A percentile compares a stretch with the other conserved stretches of the same genome.
Conservation (phyloP, 441 rosid genomes). For the Lagerstroemia fauriei region DNA sequence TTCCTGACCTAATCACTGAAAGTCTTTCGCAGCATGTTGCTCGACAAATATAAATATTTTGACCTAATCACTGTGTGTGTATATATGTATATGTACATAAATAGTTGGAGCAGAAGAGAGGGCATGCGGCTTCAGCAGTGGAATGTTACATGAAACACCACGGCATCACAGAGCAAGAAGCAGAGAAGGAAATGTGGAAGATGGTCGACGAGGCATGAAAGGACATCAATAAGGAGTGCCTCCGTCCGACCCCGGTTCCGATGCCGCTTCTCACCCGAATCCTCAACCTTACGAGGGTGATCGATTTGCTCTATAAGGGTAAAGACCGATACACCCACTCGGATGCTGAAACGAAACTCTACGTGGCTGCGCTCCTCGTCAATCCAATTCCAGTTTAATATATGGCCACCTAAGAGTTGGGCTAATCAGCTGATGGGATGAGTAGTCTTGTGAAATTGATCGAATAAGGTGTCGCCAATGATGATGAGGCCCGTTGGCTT, state of each 20-base stretch:
- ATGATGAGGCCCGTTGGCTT: no score
- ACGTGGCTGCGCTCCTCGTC: conserved; percentile 13
- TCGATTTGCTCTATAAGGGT: conserved; percentile 24
- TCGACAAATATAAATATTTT: no score
- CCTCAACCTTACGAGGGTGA: conserved; percentile 24
- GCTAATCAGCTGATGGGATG: conserved; percentile 18
- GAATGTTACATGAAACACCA: conserved; percentile 9
- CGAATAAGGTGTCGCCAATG: background rate
- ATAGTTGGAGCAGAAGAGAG: conserved; percentile 11
- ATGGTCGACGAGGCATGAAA: conserved; percentile 5
- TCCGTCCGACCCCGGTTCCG: conserved; percentile 18
- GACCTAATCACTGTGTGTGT: no score
- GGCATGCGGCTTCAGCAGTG: background rate
- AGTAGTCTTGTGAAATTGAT: background rate
- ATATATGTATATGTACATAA: no score
- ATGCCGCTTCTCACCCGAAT: conserved; percentile 16
- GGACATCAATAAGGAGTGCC: conserved; percentile 28
- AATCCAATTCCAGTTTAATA: background rate
- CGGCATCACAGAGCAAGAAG: background rate
- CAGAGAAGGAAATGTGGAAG: background rate
- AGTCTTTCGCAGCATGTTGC: no score
- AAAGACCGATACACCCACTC: conserved; percentile 27
- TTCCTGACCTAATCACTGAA: no score
- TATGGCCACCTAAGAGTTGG: conserved; percentile 23
- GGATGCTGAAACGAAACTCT: background rate